Evolutionary conservation across 371 early-diverging fungal species (phyloP).

Genomic region (Syncephalastrum monosporum): DNA sequence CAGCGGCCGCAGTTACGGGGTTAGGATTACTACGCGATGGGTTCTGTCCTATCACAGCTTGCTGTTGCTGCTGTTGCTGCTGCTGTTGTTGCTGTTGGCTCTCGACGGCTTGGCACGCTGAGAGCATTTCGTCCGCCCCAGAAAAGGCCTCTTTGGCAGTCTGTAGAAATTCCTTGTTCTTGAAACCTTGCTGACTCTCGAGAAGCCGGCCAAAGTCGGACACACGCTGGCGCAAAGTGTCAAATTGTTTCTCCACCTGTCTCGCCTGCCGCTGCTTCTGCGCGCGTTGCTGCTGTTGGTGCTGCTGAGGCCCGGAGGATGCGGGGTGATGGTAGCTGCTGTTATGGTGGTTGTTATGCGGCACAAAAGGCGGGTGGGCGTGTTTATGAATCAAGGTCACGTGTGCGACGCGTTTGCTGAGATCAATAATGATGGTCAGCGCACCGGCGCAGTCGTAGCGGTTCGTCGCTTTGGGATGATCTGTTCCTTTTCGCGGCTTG

Average conservation of each 20-base stretch:
- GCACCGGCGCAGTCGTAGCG: slow-evolving; percentile 51
- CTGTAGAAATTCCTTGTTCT: slow-evolving; percentile 38
- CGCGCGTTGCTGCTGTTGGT: slow-evolving; percentile 18
- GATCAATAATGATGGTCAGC: slow-evolving; percentile 48
- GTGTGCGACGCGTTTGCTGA: slow-evolving; percentile 41
- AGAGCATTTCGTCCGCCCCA: slow-evolving; percentile 40
- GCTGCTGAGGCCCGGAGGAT: slow-evolving; percentile 11
- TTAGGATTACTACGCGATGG: no score
- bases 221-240: slow-evolving; percentile 29
- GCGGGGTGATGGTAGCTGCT: slow-evolving; percentile 10
- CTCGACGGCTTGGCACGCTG: slow-evolving; percentile 32
- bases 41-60: neutral
- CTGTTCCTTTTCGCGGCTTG: slow-evolving; percentile 41
- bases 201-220: slow-evolving; percentile 32
- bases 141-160: slow-evolving; percentile 38
- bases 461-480: slow-evolving; percentile 41
- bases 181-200: slow-evolving; percentile 32
- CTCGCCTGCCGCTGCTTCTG: slow-evolving; percentile 26
- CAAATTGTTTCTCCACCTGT: slow-evolving; percentile 36
- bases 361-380: slow-evolving; percentile 46
- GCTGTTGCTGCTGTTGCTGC: slow-evolving; percentile 10
- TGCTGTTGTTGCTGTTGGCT: slow-evolving; percentile 9
- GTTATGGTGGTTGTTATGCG: slow-evolving; percentile 35
- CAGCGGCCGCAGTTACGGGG: neutral
- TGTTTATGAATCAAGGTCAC: slow-evolving; percentile 49